Percentiles rank a stretch among this genome's conserved stretches.
phyloP scores from a whole-genome alignment of 106 monocot genomes.

The Amphibolis antarctica region DNA sequence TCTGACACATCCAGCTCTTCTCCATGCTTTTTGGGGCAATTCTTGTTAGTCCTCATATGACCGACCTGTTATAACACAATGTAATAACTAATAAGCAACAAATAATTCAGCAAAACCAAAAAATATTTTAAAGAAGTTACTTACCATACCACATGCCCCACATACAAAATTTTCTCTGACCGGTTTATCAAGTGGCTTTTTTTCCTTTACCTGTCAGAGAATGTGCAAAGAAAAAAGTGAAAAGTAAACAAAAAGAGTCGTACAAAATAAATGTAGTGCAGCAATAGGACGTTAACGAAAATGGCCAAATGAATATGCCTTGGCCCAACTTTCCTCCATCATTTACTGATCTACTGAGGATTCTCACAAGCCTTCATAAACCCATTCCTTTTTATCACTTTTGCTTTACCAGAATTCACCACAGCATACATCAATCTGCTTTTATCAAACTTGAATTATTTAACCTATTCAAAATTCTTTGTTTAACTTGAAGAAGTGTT shows the following conservation, averaged over 20 bases:
- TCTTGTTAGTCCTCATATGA: conserved; percentile 97
- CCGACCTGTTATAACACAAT: conserved; percentile 40
- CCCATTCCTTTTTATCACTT: conserved; percentile 29
- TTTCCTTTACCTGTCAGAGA: conserved; percentile 42
- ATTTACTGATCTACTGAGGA: conserved; percentile 36
- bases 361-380: conserved; percentile 41
- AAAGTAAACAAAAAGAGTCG: not conserved
- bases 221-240: not conserved
- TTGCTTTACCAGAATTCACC: conserved; percentile 27
- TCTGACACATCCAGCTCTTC: conserved; percentile 61
- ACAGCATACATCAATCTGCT: conserved; percentile 46
- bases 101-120: not conserved
- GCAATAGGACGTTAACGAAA: not conserved
- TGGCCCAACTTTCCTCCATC: conserved; percentile 51
- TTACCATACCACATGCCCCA: conserved; percentile 91
- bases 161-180: conserved; percentile 77
- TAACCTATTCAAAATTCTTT: too few species aligned
- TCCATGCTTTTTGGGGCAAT: conserved; percentile 91
- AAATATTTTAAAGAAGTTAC: not conserved
- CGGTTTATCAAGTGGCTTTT: conserved; percentile 52
- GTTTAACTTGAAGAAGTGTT: too few species aligned
- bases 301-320: not conserved
- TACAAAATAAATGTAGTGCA: too few species aligned
- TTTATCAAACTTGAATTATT: conserved; percentile 3
- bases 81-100: not conserved